A percentile compares a stretch with the other conserved stretches of the same genome.
Conservation (phyloP, 495 filamentous ascomycete species). For the Podospora tetraspora region DNA sequence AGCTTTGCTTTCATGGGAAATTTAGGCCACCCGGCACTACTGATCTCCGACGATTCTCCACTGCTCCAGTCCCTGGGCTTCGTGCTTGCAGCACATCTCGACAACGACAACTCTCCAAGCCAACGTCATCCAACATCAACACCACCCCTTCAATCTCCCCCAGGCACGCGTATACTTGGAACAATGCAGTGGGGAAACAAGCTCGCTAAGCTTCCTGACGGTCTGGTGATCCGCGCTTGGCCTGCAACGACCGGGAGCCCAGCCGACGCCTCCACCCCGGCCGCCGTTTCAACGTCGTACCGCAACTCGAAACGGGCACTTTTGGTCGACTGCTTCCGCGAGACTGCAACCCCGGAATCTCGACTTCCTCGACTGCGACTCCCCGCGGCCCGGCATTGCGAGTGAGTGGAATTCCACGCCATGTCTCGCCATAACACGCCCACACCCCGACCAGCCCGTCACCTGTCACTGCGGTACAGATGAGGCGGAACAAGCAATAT, state of each 20-base stretch:
- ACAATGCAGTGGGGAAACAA: background rate
- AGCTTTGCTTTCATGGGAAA: background rate
- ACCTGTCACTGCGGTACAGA: background rate
- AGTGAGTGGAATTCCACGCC: background rate
- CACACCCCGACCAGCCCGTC: background rate
- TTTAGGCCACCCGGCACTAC: no score
- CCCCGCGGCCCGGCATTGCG: constrained; percentile 26
- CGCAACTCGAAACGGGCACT: constrained; percentile 18
- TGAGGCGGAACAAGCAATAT: background rate
- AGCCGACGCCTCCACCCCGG: constrained; percentile 11
- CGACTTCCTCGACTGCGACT: constrained; percentile 8
- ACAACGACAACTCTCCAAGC: background rate
- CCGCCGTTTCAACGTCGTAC: constrained; percentile 4
- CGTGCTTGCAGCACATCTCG: background rate
- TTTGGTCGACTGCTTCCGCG: constrained; percentile 18
- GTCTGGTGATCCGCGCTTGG: background rate
- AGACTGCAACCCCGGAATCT: constrained; percentile 24
- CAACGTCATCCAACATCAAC: background rate
- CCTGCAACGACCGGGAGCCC: constrained; percentile 6
- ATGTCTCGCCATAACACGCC: background rate
- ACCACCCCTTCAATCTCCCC: background rate
- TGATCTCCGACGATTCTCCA: no score
- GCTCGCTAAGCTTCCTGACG: constrained; percentile 4
- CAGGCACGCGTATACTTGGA: background rate
- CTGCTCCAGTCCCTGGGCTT: background rate